A percentile compares a stretch with the other conserved stretches of the same genome.
Conservation (phyloP, 31 red algal species). For the Odonthalia washingtoniensis region DNA sequence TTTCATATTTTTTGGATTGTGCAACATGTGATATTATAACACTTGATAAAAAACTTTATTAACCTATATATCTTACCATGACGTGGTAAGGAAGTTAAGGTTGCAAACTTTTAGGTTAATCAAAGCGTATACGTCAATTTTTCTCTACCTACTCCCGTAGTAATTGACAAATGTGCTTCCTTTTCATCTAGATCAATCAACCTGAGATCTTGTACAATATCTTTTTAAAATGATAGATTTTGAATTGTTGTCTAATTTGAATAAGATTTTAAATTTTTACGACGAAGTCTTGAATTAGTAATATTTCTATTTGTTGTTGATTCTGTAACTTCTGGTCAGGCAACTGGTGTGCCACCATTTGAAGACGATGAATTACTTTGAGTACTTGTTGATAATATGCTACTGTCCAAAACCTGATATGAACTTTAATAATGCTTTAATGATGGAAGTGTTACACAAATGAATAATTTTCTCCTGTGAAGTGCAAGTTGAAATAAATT, state of each 20-base stretch:
- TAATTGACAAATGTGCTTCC: slow-evolving; percentile 51
- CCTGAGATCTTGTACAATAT: slow-evolving; percentile 44
- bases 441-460: background rate
- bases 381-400: background rate
- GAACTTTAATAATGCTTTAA: no score
- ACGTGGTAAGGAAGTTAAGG: slow-evolving; percentile 54
- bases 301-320: background rate
- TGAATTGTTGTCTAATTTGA: slow-evolving; percentile 25
- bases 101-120: slow-evolving; percentile 17
- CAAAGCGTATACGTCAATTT: slow-evolving; percentile 35
- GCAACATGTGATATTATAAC: slow-evolving; percentile 54
- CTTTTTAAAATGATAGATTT: slow-evolving; percentile 53
- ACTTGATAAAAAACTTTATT: slow-evolving; percentile 77
- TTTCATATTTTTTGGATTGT: slow-evolving; percentile 1
- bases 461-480: background rate
- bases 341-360: no score
- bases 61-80: slow-evolving; percentile 58
- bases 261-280: background rate
- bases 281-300: background rate
- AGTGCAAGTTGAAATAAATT: background rate
- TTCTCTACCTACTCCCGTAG: background rate
- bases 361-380: background rate
- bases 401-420: background rate
- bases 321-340: background rate
- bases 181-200: slow-evolving; percentile 80